Evolutionary conservation across 2,329 filamentous ascomycete genomes (phyloP).

Genomic region (Colletotrichum caudatum): DNA sequence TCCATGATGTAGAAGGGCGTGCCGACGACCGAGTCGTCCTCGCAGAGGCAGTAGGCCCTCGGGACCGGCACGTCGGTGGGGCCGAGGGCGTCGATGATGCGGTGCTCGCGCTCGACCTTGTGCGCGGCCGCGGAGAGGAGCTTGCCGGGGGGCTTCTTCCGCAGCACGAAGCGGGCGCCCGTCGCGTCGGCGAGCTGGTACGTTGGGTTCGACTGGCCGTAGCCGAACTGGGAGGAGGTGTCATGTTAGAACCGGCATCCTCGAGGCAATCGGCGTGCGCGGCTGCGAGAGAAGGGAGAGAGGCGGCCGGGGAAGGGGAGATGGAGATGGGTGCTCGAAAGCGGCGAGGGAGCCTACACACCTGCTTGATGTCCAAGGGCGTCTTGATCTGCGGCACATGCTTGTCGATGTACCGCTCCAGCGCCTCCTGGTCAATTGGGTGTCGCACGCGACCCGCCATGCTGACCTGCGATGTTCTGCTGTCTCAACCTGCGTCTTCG

Average conservation of each 20-base stretch:
- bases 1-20: constrained; percentile 98
- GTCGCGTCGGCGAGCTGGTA: constrained; percentile 86
- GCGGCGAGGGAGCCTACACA: constrained; percentile 52
- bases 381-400: constrained; percentile 87
- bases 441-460: constrained; percentile 93
- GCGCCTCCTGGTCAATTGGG: constrained; percentile 83
- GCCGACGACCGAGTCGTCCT: constrained; percentile 82
- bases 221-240: constrained; percentile 78
- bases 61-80: constrained; percentile 87
- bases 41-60: constrained; percentile 84
- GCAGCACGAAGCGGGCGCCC: constrained; percentile 83
- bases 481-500: not conserved
- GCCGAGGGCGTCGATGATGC: constrained; percentile 86
- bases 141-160: constrained; percentile 97
- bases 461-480: constrained; percentile 27
- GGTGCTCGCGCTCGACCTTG: constrained; percentile 95
- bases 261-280: not conserved
- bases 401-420: constrained; percentile 81
- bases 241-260: constrained; percentile 5
- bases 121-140: constrained; percentile 94
- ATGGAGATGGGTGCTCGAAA: constrained; percentile 16
- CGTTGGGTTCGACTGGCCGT: constrained; percentile 97
- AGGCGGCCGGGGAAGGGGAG: not conserved
- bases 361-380: constrained; percentile 91
- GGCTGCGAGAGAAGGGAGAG: too few species aligned